Evolutionary conservation across 2,329 filamentous ascomycete species (phyloP).

Genomic region (Colletotrichum lupini): DNA sequence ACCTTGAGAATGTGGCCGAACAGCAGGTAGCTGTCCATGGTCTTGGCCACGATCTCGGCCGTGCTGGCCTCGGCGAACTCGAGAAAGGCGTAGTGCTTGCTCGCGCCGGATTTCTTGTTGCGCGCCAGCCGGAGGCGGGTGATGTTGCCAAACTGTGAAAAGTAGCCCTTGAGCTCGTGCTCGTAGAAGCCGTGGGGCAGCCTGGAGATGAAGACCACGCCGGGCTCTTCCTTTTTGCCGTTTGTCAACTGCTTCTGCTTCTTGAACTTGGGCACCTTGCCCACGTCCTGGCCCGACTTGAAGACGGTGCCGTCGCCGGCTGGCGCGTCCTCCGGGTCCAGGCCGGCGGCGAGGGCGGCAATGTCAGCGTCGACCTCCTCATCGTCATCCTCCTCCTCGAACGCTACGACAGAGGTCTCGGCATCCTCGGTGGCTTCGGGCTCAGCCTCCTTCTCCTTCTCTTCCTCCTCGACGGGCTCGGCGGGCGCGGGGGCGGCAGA

Average conservation of each 20-base stretch:
- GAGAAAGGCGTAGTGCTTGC: conserved; percentile 95
- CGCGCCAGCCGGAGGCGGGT: conserved; percentile 78
- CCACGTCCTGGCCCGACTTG: conserved; percentile 61
- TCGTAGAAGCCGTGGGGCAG: conserved; percentile 97
- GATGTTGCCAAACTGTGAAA: conserved; percentile 91
- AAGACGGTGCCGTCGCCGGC: conserved; percentile 50
- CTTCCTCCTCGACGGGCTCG: conserved; percentile 41
- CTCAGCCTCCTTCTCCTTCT: conserved; percentile 38
- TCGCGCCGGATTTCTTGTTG: conserved; percentile 90
- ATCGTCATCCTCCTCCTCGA: conserved; percentile 44
- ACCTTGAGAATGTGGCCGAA: conserved; percentile 95
- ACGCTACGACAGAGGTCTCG: conserved; percentile 37
- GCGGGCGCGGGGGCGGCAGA: conserved; percentile 44
- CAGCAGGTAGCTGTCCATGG: conserved; percentile 97
- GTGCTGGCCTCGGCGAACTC: conserved; percentile 83
- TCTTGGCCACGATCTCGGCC: conserved; percentile 92
- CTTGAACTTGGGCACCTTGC: conserved; percentile 61
- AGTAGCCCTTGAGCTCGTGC: conserved; percentile 92
- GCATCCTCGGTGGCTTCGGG: conserved; percentile 36
- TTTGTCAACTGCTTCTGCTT: conserved; percentile 50
- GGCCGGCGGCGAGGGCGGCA: conserved; percentile 54
- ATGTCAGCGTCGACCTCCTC: conserved; percentile 54
- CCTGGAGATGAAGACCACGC: conserved; percentile 89
- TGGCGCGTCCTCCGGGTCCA: conserved; percentile 53
- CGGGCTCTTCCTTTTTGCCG: conserved; percentile 65